Evolutionary conservation across 768 basidiomycete genomes (phyloP), one percentile per base, ranked within the genome.

Genomic region (Tricholoma furcatifolium): DNA sequence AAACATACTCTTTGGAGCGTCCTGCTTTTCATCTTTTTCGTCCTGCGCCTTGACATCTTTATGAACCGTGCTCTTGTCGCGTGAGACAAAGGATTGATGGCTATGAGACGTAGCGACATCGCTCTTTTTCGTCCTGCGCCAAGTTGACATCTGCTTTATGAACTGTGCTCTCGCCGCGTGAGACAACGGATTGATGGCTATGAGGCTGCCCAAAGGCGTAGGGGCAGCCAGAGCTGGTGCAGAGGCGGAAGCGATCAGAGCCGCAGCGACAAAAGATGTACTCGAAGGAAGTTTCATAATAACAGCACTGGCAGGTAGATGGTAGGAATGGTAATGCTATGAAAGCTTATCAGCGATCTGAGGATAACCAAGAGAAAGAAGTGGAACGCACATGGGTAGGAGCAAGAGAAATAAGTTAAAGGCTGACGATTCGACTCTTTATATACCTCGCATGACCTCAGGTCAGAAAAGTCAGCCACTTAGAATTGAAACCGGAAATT

Each of bases 181-280:
- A 57, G 36, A 57, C 47, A 38, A 59, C 45, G 42, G 51, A 45
- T 3, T 60, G 60, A 18, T 52, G 63, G 50, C 65, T 68, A 14
- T 61, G 34, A 20, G 66, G 23, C 60, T 52, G 18, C 67, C 67
- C 31, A 60, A 55, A 43, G 57, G 53, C 32, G 75, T 58, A 42
- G 79, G 79, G 41, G 76, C 74, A 53, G 75, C 78, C 55, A 77
- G 63, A 56, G 64, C 69, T 31, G 75, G 65, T 15, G 76, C 75
- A n/a, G 78, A 79, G 10, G 79, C 75, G 24, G 80, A 80, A 45
- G 79, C 65, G 43, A 77, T 78, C 53, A 81, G 66, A 15, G 76
- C 69, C 35, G 78, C 75, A 41, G 78, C 76, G 43, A 81, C 55
- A 48, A 80, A 49, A 32, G 79, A 79, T 20, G 78, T 74, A 64